phyloP scores from a whole-genome alignment of 2,329 filamentous ascomycete species.

The Cladosporium oxysporum region DNA sequence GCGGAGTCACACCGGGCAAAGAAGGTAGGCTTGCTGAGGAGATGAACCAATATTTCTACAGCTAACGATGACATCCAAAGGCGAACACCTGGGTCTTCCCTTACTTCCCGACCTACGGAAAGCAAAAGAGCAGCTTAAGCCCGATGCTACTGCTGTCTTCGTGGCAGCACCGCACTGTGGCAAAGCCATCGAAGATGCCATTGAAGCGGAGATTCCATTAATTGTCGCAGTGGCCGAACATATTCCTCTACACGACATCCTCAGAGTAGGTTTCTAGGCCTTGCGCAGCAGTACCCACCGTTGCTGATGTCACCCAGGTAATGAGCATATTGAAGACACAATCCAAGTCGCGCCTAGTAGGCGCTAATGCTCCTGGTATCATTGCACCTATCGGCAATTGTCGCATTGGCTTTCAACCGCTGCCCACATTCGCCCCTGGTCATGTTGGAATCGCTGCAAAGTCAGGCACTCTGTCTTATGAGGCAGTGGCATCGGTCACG shows the following conservation, averaged over 20 bases:
- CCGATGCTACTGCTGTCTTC: conserved; percentile 77
- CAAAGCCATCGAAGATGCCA: conserved; percentile 74
- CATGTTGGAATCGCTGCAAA: conserved; percentile 76
- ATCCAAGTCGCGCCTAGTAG: conserved; percentile 70
- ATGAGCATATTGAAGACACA: conserved; percentile 72
- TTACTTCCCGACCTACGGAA: conserved; percentile 68
- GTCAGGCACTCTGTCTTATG: conserved; percentile 77
- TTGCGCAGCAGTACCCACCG: not conserved
- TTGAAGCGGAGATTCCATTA: conserved; percentile 74
- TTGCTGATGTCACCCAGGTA: conserved; percentile 46
- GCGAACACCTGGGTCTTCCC: conserved; percentile 72
- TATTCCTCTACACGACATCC: conserved; percentile 75
- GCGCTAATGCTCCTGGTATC: conserved; percentile 80
- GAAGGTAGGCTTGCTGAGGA: conserved; percentile 41
- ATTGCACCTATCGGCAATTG: conserved; percentile 72
- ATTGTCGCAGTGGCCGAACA: conserved; percentile 80
- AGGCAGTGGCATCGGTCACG: conserved; percentile 73
- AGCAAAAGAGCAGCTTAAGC: conserved; percentile 69
- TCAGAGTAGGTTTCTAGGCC: conserved; percentile 54
- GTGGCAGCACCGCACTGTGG: conserved; percentile 74
- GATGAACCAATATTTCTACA: too few species aligned
- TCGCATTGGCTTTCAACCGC: conserved; percentile 73
- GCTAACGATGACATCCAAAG: not conserved
- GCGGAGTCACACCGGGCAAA: conserved; percentile 72
- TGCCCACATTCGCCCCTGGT: conserved; percentile 70